These are phyloP conservation scores for Tolypocladium tundrense DNA, from an alignment of 2,329 filamentous ascomycete species.

Conservation along the genomic window DNA sequence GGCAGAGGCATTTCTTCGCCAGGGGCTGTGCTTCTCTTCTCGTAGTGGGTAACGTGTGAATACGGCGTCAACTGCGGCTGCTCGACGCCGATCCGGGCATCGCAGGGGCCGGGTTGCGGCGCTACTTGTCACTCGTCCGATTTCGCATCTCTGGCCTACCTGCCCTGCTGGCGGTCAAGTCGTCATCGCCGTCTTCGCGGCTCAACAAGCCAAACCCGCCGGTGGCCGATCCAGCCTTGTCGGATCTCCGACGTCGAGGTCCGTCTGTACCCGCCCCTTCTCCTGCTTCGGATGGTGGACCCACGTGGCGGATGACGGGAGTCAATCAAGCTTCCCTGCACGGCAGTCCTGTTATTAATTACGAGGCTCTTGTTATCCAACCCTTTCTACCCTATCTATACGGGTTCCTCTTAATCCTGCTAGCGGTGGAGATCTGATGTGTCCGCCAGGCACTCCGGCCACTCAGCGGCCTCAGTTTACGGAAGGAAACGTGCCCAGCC, in stretches of 20 bases:
- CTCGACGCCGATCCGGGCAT: neutral
- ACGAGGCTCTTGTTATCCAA: neutral
- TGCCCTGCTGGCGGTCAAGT: neutral
- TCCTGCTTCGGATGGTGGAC: neutral
- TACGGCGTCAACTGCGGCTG: neutral
- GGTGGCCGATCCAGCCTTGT: neutral
- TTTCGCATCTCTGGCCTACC: neutral
- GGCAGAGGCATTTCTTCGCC: neutral
- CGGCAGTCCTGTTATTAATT: neutral
- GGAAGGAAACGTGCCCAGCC: slow-evolving; percentile 44
- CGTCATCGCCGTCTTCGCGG: neutral
- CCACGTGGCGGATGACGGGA: neutral
- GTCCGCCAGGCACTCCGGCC: neutral
- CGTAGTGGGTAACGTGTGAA: too few species aligned
- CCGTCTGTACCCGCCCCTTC: neutral
- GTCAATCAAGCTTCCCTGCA: neutral
- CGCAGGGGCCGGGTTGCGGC: neutral
- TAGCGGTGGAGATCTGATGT: neutral
- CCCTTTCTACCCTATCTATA: neutral
- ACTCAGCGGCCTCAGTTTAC: slow-evolving; percentile 29
- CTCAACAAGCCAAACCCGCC: neutral
- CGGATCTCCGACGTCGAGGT: slow-evolving; percentile 1
- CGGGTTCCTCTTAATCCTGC: neutral
- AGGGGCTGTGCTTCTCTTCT: neutral
- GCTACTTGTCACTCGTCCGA: neutral